These are phyloP conservation scores for Saccharum hybrid DNA, from an alignment of 202 grass and related monocot genomes.

Conservation along the genomic window DNA sequence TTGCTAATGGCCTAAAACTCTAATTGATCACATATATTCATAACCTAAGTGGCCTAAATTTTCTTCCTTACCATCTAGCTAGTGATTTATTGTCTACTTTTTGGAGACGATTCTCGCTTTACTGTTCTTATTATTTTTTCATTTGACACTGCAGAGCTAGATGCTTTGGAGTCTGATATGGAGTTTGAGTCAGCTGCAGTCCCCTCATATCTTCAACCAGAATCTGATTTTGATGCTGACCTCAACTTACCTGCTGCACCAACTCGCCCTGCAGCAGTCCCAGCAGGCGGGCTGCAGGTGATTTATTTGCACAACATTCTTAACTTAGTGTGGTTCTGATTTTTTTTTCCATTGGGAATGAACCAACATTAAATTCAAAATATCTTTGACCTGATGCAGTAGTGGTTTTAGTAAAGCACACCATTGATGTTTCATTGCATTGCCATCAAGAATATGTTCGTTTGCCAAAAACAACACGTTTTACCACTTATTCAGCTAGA, in stretches of 20 bases:
- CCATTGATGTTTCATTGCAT: background rate
- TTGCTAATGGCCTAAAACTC: slow-evolving; percentile 13
- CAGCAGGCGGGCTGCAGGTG: slow-evolving; percentile 57
- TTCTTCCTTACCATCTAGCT: slow-evolving; percentile 6
- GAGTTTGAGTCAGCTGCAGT: slow-evolving; percentile 72
- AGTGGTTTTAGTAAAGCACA: background rate
- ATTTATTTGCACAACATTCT: background rate
- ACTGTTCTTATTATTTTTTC: slow-evolving; percentile 10
- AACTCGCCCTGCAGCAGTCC: slow-evolving; percentile 56
- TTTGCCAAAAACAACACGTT: background rate
- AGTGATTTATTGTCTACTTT: background rate
- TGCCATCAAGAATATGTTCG: background rate
- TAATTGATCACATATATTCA: background rate
- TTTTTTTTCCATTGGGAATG: background rate
- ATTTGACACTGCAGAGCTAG: slow-evolving; percentile 58
- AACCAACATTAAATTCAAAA: background rate
- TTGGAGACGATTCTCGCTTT: background rate
- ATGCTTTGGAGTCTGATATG: slow-evolving; percentile 91
- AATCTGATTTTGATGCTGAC: slow-evolving; percentile 67
- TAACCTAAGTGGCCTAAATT: background rate
- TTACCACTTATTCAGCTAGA: background rate
- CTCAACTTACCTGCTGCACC: slow-evolving; percentile 79
- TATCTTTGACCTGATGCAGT: background rate
- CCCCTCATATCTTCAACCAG: slow-evolving; percentile 90
- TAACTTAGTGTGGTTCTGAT: slow-evolving; percentile 14